Evolutionary conservation across 2,329 filamentous ascomycete genomes (phyloP).

Genomic region (Colletotrichum destructivum): DNA sequence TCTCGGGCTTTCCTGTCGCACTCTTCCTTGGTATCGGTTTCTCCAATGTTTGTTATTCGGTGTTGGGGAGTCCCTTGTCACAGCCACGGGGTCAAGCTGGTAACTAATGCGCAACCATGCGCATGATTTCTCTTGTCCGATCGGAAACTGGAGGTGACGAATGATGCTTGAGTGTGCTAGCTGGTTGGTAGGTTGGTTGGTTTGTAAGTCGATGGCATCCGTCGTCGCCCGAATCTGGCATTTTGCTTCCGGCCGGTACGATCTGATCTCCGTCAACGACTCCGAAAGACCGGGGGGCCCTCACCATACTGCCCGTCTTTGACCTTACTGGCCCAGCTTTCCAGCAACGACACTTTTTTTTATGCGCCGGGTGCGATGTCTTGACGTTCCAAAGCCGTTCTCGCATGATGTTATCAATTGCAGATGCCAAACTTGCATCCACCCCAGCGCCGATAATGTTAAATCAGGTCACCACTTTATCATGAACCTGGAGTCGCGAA

Average conservation of each 20-base stretch:
- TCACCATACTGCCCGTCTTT: too few species aligned
- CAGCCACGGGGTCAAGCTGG: neutral
- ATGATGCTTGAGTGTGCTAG: neutral
- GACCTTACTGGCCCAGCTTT: too few species aligned
- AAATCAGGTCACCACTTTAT: too few species aligned
- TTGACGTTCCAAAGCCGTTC: too few species aligned
- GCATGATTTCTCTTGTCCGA: neutral
- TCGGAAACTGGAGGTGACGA: slow-evolving; percentile 1
- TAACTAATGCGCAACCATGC: neutral
- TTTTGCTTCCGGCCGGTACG: neutral
- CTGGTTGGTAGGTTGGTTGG: neutral
- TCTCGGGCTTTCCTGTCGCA: slow-evolving; percentile 14
- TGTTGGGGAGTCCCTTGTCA: slow-evolving; percentile 9
- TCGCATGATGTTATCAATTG: too few species aligned
- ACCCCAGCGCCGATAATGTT: too few species aligned
- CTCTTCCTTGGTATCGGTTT: slow-evolving; percentile 19
- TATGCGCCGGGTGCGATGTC: too few species aligned
- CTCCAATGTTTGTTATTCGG: neutral
- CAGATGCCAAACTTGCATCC: too few species aligned
- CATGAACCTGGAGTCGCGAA: too few species aligned
- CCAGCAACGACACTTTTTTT: too few species aligned
- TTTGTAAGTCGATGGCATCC: neutral
- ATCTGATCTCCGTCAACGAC: neutral
- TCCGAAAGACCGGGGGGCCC: neutral
- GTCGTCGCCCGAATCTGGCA: neutral